Evolutionary conservation across 768 basidiomycete species (phyloP).

Genomic region (Termitomyces sp.): DNA sequence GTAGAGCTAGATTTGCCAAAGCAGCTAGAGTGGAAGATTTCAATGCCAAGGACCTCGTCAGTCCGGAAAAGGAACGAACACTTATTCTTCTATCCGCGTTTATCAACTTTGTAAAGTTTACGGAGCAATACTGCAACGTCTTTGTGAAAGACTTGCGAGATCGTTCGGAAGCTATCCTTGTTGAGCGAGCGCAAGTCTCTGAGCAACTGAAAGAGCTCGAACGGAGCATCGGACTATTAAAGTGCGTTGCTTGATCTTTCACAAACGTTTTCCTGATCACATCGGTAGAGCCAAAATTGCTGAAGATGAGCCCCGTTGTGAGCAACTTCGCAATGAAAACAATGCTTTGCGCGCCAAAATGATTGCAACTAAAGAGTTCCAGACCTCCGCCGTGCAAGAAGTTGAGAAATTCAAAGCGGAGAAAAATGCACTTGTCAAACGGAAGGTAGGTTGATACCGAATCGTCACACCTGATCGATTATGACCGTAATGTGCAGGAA

Average conservation of each 20-base stretch:
- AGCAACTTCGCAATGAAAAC: conserved; percentile 58
- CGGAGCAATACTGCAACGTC: conserved; percentile 61
- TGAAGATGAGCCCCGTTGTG: conserved; percentile 67
- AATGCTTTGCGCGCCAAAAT: conserved; percentile 58
- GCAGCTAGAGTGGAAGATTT: conserved; percentile 79
- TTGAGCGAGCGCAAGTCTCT: conserved; percentile 58
- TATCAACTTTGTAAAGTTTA: conserved; percentile 92
- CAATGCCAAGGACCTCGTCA: conserved; percentile 66
- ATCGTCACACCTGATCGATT: neutral
- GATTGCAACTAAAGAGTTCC: conserved; percentile 66
- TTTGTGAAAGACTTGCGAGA: conserved; percentile 63
- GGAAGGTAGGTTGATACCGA: conserved; percentile 43
- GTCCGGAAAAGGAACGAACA: conserved; percentile 74
- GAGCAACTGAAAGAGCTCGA: conserved; percentile 47
- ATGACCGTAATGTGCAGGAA: conserved; percentile 37
- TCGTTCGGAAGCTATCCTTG: conserved; percentile 49
- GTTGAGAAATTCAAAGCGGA: conserved; percentile 72
- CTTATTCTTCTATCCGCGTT: conserved; percentile 78
- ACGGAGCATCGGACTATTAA: conserved; percentile 49
- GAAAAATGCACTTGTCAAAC: conserved; percentile 57
- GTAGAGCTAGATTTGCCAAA: conserved; percentile 64
- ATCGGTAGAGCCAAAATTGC: conserved; percentile 52
- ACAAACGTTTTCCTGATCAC: neutral
- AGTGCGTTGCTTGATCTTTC: conserved; percentile 36
- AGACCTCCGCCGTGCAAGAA: conserved; percentile 55